Conservation (phyloP, 2,329 filamentous ascomycete species). For the Talaromyces amestolkiae region DNA sequence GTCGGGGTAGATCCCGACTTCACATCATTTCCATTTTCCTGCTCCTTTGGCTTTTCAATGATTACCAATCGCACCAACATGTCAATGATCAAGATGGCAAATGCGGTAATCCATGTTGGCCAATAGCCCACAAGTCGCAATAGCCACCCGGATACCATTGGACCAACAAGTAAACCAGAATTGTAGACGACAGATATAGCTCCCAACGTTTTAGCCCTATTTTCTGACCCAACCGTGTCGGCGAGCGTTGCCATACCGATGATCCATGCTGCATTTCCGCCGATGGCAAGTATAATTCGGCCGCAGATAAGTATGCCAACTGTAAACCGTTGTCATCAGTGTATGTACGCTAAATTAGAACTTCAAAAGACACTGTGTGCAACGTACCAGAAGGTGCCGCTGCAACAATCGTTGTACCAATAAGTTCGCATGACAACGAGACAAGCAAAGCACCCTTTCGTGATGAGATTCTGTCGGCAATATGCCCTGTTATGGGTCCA, state of each 20-base stretch:
- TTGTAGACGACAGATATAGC: conserved; percentile 27
- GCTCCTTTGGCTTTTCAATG: conserved; percentile 24
- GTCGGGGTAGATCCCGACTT: not conserved
- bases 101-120: conserved; percentile 30
- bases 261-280: conserved; percentile 33
- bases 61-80: conserved; percentile 31
- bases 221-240: conserved; percentile 28
- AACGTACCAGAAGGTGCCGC: conserved; percentile 26
- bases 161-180: conserved; percentile 29
- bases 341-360: not conserved
- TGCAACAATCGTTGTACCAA: conserved; percentile 29
- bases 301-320: conserved; percentile 28
- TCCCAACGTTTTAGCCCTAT: conserved; percentile 30
- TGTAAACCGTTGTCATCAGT: conserved; percentile 7
- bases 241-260: conserved; percentile 31
- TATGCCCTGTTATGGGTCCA: conserved; percentile 27
- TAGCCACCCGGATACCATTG: conserved; percentile 29
- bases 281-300: conserved; percentile 31
- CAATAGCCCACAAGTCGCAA: conserved; percentile 31
- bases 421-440: conserved; percentile 26
- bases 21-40: not conserved
- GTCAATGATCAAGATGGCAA: conserved; percentile 28
- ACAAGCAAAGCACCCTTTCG: conserved; percentile 28
- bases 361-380: not conserved
- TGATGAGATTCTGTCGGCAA: conserved; percentile 26